Evolutionary conservation across 2,329 filamentous ascomycete genomes (phyloP).

Genomic region (Microascus cirrosus): DNA sequence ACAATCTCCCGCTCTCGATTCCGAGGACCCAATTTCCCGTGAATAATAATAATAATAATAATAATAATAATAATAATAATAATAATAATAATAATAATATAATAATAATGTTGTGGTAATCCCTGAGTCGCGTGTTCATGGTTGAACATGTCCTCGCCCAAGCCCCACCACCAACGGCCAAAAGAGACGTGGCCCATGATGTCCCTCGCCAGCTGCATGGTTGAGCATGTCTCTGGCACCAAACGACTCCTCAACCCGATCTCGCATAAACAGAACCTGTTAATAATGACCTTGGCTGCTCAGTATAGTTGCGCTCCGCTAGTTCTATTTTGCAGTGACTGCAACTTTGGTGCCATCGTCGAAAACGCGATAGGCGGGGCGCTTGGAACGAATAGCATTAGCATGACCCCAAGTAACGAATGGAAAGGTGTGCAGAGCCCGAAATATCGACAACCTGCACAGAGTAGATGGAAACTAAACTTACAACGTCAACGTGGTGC

Average conservation of each 20-base stretch:
- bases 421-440: not conserved
- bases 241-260: no score
- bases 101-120: no score
- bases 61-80: no score
- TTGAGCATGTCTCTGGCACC: not conserved
- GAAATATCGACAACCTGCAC: not conserved
- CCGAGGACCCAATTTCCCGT: no score
- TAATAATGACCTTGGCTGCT: not conserved
- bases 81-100: no score
- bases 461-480: not conserved
- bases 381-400: not conserved
- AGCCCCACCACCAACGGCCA: no score
- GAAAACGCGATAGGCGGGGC: not conserved
- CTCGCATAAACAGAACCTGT: no score
- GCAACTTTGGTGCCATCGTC: not conserved
- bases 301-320: not conserved
- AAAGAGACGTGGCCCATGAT: no score
- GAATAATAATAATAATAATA: no score
- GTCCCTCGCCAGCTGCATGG: not conserved
- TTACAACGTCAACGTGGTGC: slow-evolving; percentile 12
- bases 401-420: not conserved
- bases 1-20: no score
- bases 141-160: no score
- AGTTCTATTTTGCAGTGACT: not conserved
- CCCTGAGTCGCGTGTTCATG: no score